Percentiles rank a stretch among this genome's conserved stretches.
These are phyloP conservation scores for Penicillium sp. DNA, from an alignment of 2,329 filamentous ascomycete species.

Conservation along the genomic window DNA sequence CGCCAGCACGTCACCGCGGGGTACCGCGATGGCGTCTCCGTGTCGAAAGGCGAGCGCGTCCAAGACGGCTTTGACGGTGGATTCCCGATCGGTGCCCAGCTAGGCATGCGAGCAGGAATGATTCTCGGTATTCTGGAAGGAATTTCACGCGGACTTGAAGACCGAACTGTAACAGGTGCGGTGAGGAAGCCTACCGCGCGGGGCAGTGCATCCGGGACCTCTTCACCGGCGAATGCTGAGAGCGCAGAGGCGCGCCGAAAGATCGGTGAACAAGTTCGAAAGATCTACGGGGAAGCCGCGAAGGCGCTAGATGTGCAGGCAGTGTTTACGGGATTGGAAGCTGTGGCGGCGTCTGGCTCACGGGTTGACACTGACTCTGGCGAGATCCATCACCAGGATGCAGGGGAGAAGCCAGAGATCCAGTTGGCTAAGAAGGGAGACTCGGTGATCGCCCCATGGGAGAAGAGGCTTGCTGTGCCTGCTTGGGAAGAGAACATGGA, in stretches of 20 bases:
- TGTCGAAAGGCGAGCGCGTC: slow-evolving; percentile 71
- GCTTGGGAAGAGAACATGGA: slow-evolving; percentile 43
- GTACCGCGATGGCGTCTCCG: slow-evolving; percentile 82
- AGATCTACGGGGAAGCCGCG: slow-evolving; percentile 48
- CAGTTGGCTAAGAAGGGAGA: slow-evolving; percentile 32
- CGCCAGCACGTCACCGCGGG: slow-evolving; percentile 78
- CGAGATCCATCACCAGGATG: slow-evolving; percentile 1
- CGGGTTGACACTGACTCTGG: slow-evolving; percentile 32
- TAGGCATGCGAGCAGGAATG: slow-evolving; percentile 73
- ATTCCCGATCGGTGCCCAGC: slow-evolving; percentile 75
- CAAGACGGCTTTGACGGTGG: slow-evolving; percentile 92
- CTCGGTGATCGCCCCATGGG: slow-evolving; percentile 31
- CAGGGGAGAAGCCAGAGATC: slow-evolving; percentile 29
- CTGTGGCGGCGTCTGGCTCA: slow-evolving; percentile 24
- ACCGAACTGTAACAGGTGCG: slow-evolving; percentile 22
- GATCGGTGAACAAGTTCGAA: slow-evolving; percentile 33
- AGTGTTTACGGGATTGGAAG: slow-evolving; percentile 57
- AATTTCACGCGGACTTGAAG: slow-evolving; percentile 47
- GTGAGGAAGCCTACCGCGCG: slow-evolving; percentile 27
- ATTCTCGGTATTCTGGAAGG: slow-evolving; percentile 77
- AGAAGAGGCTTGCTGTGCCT: slow-evolving; percentile 31
- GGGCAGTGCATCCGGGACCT: slow-evolving; percentile 13
- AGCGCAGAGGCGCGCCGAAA: slow-evolving; percentile 33
- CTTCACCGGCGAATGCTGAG: neutral
- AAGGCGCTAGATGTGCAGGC: slow-evolving; percentile 60